Evolutionary conservation across 2,329 filamentous ascomycete species (phyloP), one percentile per base, ranked within the genome.

Genomic region (Aspergillus transmontanensis): DNA sequence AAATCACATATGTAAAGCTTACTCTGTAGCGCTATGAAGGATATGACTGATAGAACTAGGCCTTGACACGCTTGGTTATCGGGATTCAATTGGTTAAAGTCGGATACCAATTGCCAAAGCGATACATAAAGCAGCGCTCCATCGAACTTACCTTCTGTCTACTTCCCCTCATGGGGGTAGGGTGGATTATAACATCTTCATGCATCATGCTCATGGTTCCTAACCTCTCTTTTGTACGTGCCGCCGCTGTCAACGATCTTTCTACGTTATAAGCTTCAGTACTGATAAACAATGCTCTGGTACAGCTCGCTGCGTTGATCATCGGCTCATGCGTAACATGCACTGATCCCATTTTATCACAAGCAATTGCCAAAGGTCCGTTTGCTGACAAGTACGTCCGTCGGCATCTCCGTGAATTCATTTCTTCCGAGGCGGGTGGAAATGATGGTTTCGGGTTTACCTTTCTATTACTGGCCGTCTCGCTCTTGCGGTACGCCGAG

Each of bases 391-490:
- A 87, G 63, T 89, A 83, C 62, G 86, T 89, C 2, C 79, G 83
- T 11, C 81, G 86, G 1, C 79, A 82, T 3, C 76, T 89, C 4
- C 82, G 86, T 32, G 85, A 89, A 66, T 84, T 89, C 61, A 88
- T 89, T 23, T 88, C 86, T 0, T 82, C 86, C 1, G 87, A 89
- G 65, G 86, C 85, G 4, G 87, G 87, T 7, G 83, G 83, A 3
- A 89, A 89, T 65, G 87, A 89, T 65, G 86, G 87, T 0, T 86
- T 89, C 46, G 86, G 84, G 0, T 89, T 88, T 54, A 86, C 86
- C 0, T 88, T 89, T 59, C 78, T 89, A 5, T 82, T 88, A 77
- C 78, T 89, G 2, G 85, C 86, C 0, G 81, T 83, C 1, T 85
- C 85, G 46, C 78, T 88, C 9, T 82, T 88, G 59, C 83, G 85